Base-by-base conservation (phyloP, 306 rosid genomes). In the Echinosophora koreensis region DNA sequence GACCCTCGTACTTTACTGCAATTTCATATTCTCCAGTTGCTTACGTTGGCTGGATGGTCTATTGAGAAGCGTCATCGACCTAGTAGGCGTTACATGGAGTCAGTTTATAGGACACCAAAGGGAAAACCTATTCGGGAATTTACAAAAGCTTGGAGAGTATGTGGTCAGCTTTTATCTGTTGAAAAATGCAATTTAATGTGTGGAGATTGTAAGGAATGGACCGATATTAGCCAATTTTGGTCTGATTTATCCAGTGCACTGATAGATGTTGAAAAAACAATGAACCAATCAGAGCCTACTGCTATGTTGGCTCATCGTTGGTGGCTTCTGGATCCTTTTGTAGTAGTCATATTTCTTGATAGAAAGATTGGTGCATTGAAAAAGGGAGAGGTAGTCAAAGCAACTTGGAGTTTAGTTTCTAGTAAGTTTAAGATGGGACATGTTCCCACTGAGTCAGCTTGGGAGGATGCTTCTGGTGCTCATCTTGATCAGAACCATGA, bases 291-390 rank as follows among this genome's bases (percentile, higher is more conserved):
- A 44, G 89, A 83, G 69, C 74, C 83, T 61, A 63, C 83, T 76
- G 70, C 72, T 42, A 69, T 67, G 50, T 84, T 96, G 90, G 95
- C 91, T 79, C 70, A 88, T 72, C 80, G 68, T 38, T 96, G 99
- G 99, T 86, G 77, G 86, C 79, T 89, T 73, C 85, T 96, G 84
- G 97, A 96, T 84, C 99, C 98, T 61, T 96, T 87, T 81, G 97
- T 96, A 63, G 73, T 74, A 18, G 90, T 92, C 14, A 76, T 89
- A 64, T 87, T 83, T 67, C 34, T 92, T 81, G 82, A 86, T 65
- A 88, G 92, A 85, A 92, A 96, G 94, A 82, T 92, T 74, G 96
- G 96, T 77, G 74, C 90, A 2, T 76, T 96, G 89, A 91, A 86
- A 88, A 96, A 70, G 90, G 99, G 99, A 66, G 92, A 89, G 82